A percentile compares a stretch with the other conserved stretches of the same genome.
Evolutionary conservation across 495 filamentous ascomycete species (phyloP).

Genomic region (Bathelium albidoporum): DNA sequence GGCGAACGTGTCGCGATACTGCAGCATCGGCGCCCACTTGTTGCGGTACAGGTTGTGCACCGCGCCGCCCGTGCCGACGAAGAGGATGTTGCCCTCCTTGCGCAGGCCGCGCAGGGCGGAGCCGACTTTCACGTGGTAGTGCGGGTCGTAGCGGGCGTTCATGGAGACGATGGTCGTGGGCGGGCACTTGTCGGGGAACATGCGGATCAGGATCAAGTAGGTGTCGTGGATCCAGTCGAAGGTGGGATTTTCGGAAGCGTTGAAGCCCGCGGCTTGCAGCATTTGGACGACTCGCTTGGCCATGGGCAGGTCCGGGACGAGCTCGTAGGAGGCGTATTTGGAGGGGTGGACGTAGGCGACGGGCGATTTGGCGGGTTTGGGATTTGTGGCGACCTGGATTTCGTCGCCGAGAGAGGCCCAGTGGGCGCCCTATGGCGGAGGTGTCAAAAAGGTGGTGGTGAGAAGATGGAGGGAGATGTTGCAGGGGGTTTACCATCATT

Average conservation of each 20-base stretch:
- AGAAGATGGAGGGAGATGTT: neutral
- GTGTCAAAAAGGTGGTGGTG: neutral
- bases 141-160: slow-evolving; percentile 51
- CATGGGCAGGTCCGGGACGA: slow-evolving; percentile 43
- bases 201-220: slow-evolving; percentile 51
- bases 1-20: slow-evolving; percentile 50
- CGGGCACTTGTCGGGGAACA: slow-evolving; percentile 48
- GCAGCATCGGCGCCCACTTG: slow-evolving; percentile 49
- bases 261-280: slow-evolving; percentile 40
- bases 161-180: slow-evolving; percentile 48
- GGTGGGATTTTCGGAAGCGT: slow-evolving; percentile 34
- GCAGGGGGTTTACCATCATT: slow-evolving; percentile 44
- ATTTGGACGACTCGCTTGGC: slow-evolving; percentile 37
- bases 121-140: slow-evolving; percentile 49
- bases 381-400: slow-evolving; percentile 48
- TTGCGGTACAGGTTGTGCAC: slow-evolving; percentile 58
- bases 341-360: slow-evolving; percentile 49
- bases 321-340: slow-evolving; percentile 47
- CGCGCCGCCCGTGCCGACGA: slow-evolving; percentile 52
- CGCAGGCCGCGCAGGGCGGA: slow-evolving; percentile 42
- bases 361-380: slow-evolving; percentile 43
- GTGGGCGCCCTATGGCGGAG: slow-evolving; percentile 42
- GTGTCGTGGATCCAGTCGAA: slow-evolving; percentile 61
- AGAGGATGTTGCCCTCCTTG: slow-evolving; percentile 35
- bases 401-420: slow-evolving; percentile 41